Base-by-base conservation (phyloP, 2,329 filamentous ascomycete species). In the Albophoma yamanashiensis region DNA sequence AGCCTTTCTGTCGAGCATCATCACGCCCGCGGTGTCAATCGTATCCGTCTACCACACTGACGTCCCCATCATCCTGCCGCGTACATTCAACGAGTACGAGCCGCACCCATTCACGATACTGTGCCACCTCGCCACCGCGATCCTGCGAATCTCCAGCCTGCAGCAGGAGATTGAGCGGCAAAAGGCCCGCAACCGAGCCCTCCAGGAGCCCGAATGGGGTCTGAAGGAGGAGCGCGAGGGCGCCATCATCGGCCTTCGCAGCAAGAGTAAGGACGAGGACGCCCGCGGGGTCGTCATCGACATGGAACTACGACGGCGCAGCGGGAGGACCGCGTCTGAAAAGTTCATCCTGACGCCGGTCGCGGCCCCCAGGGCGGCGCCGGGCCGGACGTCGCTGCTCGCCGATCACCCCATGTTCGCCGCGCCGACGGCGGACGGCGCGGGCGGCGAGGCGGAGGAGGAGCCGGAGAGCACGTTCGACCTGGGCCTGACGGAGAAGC, bases 401-500 rank as follows among this genome's bases (percentile, higher is more conserved):
- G 84, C 89, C 47, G 91, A 96, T 65, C 89, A 96, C 73, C 82
- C 88, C 0, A 75, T 85, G 57, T 96, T 89, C 74, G 80, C 77
- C 58, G 40, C 76, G 79, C 2, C 74, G 63, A 9, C 70, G 0
- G 73, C 68, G 1, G 75, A 69, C 2, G 72, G 68, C 4, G 50
- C 31, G 4, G 50, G 27, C 11, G 72, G 64, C 0, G 76, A 69
- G 1, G 80, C 71, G 1, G 81, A 82, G 34, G 81, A 81, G 40
- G 79, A 84, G 61, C 82, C 84, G 5, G 83, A 85, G 67, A 88
- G 89, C 12, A 96, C 93, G 0, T 99, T 99, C 70, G 88, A 89
- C 64, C 75, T 99, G 4, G 87, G 88, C 0, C 76, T 99, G 61
- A 97, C 93, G 22, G 93, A 96, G 61, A 92, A 94, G 77, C 94